phyloP scores from a whole-genome alignment of 2,329 filamentous ascomycete species.

The Corynespora cassiicola region DNA sequence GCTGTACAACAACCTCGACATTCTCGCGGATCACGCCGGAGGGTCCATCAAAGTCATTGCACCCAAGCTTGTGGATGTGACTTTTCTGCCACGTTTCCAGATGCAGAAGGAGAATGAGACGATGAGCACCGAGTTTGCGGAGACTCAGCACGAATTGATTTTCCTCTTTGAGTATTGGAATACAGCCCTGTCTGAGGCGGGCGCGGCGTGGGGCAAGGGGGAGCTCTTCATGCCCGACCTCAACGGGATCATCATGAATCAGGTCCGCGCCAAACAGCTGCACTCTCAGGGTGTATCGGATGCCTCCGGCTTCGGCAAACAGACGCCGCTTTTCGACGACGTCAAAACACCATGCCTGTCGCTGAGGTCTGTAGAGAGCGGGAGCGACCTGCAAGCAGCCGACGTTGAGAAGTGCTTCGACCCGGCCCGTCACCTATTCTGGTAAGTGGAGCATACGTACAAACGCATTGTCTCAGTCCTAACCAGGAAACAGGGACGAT shows the following conservation, averaged over 20 bases:
- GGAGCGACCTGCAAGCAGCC: conserved; percentile 32
- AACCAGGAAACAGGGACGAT: conserved; percentile 40
- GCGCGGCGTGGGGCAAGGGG: conserved; percentile 37
- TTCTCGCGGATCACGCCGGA: conserved; percentile 33
- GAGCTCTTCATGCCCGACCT: conserved; percentile 40
- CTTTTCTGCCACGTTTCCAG: conserved; percentile 43
- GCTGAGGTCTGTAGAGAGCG: conserved; percentile 15
- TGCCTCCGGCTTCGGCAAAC: conserved; percentile 36
- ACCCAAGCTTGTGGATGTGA: conserved; percentile 41
- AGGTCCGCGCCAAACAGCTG: conserved; percentile 41
- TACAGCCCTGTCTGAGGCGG: conserved; percentile 33
- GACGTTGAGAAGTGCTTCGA: conserved; percentile 36
- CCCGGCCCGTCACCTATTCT: conserved; percentile 41
- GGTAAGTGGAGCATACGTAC: conserved; percentile 32
- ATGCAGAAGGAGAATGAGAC: conserved; percentile 23
- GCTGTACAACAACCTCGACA: conserved; percentile 41
- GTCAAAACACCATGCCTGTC: conserved; percentile 42
- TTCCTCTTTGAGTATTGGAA: conserved; percentile 46
- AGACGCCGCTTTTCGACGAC: conserved; percentile 39
- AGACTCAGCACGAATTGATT: conserved; percentile 39
- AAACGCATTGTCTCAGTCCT: conserved; percentile 41
- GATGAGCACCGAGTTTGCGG: conserved; percentile 35
- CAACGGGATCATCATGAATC: conserved; percentile 41
- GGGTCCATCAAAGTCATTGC: conserved; percentile 35
- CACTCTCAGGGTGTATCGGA: conserved; percentile 39